Base-by-base conservation (phyloP, 345 rosid species). In the Gossypium ekmanianum region DNA sequence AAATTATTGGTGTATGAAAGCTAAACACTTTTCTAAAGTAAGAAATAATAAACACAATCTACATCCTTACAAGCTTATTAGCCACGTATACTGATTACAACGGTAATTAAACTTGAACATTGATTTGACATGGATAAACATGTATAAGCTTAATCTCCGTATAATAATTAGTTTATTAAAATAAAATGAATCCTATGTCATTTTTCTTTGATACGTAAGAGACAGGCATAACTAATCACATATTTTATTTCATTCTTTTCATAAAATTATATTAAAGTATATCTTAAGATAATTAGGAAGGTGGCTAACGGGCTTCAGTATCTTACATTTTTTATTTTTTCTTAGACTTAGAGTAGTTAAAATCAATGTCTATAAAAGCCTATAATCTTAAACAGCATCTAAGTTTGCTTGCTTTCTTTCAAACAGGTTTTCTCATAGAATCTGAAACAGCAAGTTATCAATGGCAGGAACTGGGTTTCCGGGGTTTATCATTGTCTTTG, bases 391-490 rank as follows among this genome's bases (percentile, higher is more conserved):
- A 1, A 61, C 52, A 67, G 18, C 71, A 61, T 50, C 74, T 16
- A 52, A 50, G 39, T 11, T 29, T n/a, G 44, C 20, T 55, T 61
- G 64, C 50, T 48, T 61, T 69, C 50, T 22, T 17, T 26, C 11
- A 9, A 66, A 64, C 13, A 22, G 24, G 11, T 7, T 67, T 26
- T 45, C 14, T 17, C 8, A 17, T 52, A 20, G 34, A 44, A 67
- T 6, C 17, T 44, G 71, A 67, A 58, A 39, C 8, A 65, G 56
- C 2, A 47, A 71, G 48, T 13, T 24, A 62, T 72, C 3, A 72
- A 79, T 84, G 84, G 76, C 71, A 65, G 55, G 75, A 65, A 70
- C 73, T 34, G 72, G 62, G 20, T 69, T 16, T 54, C 50, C 7
- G 18, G 66, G 66, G 4, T 14, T 61, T 4, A 22, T 57, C 34